Base-by-base conservation (phyloP, 176 grass and related monocot species). In the Hyparrhenia diplandra region DNA sequence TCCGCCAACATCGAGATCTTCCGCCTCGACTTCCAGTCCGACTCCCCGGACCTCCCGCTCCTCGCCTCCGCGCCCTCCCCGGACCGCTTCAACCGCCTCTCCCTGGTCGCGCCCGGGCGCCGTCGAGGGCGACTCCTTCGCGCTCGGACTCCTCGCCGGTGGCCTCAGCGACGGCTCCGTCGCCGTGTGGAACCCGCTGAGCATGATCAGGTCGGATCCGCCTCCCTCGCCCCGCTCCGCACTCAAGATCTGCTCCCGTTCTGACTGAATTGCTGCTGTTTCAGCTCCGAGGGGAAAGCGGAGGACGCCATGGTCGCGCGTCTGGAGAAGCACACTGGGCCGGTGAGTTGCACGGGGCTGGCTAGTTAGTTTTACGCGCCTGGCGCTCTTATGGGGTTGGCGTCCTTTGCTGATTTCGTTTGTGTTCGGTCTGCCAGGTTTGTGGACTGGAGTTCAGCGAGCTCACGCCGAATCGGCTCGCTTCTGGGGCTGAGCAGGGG, bases 1-100 rank as follows among this genome's bases (percentile, higher is more conserved):
- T 86, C 88, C 13, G 97, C 97, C 51, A 96, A 91, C 83, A 94
- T 99, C 82, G 97, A 99, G 90, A 95, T 99, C 82, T 99, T 95
- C 87, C 65, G 92, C 75, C 88, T 99, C 49, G 97, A 99, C 75
- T 95, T 99, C 89, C 93, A 96, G 82, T 95, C 89, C 58, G 97
- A 96, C 82, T 81, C 82, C 7, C 67, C 84, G 45, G 97, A 99
- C 69, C 92, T 99, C 42, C 82, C 85, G 46, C 63, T 99, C 63
- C 82, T 85, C 49, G 90, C 87, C 47, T 80, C 89, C 24, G 75
- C 89, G n/a, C 93, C 93, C 34, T 85, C 90, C 60, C 81, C 90
- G 4, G 92, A 95, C 75, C 90, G 97, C 82, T 99, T 99, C 90
- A 95, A 95, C 83, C 88, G 97, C 68, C 85, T 99, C 46, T 83